Percentiles rank a stretch among this genome's conserved stretches.
Conservation (phyloP, 768 basidiomycete species). For the Zangia roseola region DNA sequence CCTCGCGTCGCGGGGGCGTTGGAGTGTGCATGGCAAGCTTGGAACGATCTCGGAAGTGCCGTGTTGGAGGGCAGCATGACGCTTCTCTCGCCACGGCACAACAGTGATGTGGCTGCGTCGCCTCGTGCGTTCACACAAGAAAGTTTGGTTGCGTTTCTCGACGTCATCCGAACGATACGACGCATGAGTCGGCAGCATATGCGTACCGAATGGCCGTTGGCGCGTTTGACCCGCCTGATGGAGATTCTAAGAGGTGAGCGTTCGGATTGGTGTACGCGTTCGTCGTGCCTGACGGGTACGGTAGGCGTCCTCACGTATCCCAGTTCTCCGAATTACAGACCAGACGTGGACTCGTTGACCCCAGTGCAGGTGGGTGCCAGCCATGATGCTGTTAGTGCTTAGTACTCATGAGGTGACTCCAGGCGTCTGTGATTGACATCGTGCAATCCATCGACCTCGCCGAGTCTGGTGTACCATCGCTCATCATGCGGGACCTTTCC, state of each 20-base stretch:
- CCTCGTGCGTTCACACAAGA: slow-evolving; percentile 53
- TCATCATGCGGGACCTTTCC: slow-evolving; percentile 80
- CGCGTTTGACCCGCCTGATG: slow-evolving; percentile 67
- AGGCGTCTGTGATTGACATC: slow-evolving; percentile 74
- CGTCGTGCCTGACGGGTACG: background rate
- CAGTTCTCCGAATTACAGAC: slow-evolving; percentile 80
- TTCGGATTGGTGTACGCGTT: background rate
- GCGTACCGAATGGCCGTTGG: slow-evolving; percentile 59
- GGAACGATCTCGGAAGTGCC: slow-evolving; percentile 62
- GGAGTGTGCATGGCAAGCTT: slow-evolving; percentile 68
- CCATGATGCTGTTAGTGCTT: background rate
- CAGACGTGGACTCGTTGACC: slow-evolving; percentile 79
- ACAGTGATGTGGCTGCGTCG: slow-evolving; percentile 3
- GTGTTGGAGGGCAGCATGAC: slow-evolving; percentile 35
- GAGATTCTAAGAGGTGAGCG: slow-evolving; percentile 67
- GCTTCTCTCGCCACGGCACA: slow-evolving; percentile 10
- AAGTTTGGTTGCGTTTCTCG: slow-evolving; percentile 77
- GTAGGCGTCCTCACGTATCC: slow-evolving; percentile 77
- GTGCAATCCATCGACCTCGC: slow-evolving; percentile 66
- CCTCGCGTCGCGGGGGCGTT: slow-evolving; percentile 46
- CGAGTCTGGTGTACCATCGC: slow-evolving; percentile 59
- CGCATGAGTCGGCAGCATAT: slow-evolving; percentile 47
- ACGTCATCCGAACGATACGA: slow-evolving; percentile 63
- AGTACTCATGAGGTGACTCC: slow-evolving; percentile 12
- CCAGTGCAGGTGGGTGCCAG: slow-evolving; percentile 65